Conservation (phyloP, 1,284 basidiomycete genomes). For the Puccinia horiana region DNA sequence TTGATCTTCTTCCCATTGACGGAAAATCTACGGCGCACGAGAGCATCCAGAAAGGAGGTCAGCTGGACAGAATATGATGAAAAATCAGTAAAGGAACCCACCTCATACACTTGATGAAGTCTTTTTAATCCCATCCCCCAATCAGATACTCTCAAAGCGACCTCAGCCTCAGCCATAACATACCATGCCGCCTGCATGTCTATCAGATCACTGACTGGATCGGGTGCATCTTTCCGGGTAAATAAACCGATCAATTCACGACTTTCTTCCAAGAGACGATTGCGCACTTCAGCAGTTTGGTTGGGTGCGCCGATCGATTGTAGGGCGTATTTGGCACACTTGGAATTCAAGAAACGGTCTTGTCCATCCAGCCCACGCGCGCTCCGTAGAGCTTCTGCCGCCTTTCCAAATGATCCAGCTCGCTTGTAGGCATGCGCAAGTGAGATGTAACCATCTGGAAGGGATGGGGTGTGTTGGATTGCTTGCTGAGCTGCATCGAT, state of each 20-base stretch:
- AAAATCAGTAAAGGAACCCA: conserved; percentile 55
- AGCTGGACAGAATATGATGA: neutral
- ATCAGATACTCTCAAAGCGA: conserved; percentile 69
- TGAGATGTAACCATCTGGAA: conserved; percentile 86
- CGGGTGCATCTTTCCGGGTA: conserved; percentile 74
- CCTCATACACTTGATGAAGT: conserved; percentile 75
- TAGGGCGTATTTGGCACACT: conserved; percentile 86
- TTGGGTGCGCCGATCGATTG: conserved; percentile 65
- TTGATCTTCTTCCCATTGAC: conserved; percentile 71
- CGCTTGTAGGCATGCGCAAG: conserved; percentile 84
- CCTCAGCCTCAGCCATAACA: conserved; percentile 77
- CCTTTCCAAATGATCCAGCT: conserved; percentile 75
- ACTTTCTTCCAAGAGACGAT: conserved; percentile 21
- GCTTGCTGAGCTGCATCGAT: conserved; percentile 70
- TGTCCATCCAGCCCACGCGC: conserved; percentile 87
- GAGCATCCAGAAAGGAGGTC: neutral
- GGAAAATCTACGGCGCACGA: conserved; percentile 18
- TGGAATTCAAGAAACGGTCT: conserved; percentile 93
- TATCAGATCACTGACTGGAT: conserved; percentile 77
- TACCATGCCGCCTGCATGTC: conserved; percentile 96
- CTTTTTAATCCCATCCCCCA: conserved; percentile 83
- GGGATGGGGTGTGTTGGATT: conserved; percentile 81
- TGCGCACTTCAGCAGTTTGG: neutral
- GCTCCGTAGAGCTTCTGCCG: conserved; percentile 75
- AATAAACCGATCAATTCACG: conserved; percentile 51